A percentile compares a stretch with the other conserved stretches of the same genome.
phyloP scores from a whole-genome alignment of 441 rosid genomes.

The Jatropha multifida region DNA sequence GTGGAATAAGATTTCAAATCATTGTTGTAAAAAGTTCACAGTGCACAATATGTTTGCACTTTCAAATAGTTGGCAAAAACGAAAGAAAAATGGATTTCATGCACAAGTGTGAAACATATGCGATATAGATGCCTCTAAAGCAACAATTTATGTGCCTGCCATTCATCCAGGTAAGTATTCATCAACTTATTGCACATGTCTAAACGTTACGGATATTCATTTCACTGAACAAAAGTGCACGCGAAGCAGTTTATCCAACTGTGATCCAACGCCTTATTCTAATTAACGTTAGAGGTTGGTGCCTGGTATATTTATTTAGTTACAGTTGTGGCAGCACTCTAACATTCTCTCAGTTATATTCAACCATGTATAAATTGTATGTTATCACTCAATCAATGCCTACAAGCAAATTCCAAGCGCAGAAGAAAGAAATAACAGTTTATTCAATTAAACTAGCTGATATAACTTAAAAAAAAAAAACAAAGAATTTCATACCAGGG shows the following conservation, averaged over 20 bases:
- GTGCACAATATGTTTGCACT: no score
- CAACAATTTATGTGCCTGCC: not conserved
- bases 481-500: conserved; percentile 55
- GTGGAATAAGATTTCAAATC: not conserved
- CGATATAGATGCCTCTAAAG: no score
- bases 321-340: not conserved
- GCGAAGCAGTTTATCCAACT: no score
- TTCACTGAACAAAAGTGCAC: no score
- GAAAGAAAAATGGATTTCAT: not conserved
- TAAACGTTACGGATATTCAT: not conserved
- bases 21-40: no score
- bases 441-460: not conserved
- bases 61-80: not conserved
- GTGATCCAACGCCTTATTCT: not conserved
- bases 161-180: not conserved
- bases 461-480: not conserved
- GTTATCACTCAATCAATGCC: not conserved
- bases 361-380: not conserved
- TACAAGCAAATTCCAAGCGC: not conserved
- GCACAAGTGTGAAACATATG: not conserved
- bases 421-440: not conserved
- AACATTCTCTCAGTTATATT: not conserved
- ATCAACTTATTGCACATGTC: conserved; percentile 1
- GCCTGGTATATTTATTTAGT: not conserved
- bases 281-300: not conserved